A percentile compares a stretch with the other conserved stretches of the same genome.
phyloP scores from a whole-genome alignment of 169 alveolate genomes.

The Amoebophrya sp. region DNA sequence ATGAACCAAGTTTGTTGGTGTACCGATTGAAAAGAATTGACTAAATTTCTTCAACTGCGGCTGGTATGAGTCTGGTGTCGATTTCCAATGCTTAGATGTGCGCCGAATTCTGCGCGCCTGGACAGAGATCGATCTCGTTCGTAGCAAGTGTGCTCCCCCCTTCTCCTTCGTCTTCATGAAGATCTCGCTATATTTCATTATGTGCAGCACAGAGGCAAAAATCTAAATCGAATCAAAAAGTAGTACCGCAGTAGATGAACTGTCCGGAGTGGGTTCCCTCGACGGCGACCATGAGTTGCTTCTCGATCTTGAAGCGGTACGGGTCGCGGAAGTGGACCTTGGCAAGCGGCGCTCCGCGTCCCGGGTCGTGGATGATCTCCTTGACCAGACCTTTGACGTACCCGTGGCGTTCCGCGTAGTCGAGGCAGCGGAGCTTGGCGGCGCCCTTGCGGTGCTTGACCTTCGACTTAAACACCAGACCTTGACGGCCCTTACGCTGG shows the following conservation, averaged over 20 bases:
- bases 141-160: no score
- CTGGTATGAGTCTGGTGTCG: no score
- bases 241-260: slow-evolving; percentile 89
- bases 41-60: no score
- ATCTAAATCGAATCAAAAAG: neutral
- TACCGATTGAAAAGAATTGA: no score
- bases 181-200: no score
- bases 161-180: no score
- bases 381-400: slow-evolving; percentile 85
- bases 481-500: slow-evolving; percentile 95
- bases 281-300: slow-evolving; percentile 91
- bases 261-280: slow-evolving; percentile 98
- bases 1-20: no score
- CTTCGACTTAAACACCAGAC: slow-evolving; percentile 85
- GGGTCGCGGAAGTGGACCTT: slow-evolving; percentile 90
- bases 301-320: slow-evolving; percentile 79
- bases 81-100: no score
- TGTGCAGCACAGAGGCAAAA: slow-evolving; percentile 15
- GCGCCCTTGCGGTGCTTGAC: slow-evolving; percentile 86
- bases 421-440: slow-evolving; percentile 85
- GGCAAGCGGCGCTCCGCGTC: slow-evolving; percentile 98
- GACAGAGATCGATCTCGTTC: no score
- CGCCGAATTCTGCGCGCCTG: no score
- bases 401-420: slow-evolving; percentile 79
- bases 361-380: slow-evolving; percentile 96